A percentile compares a stretch with the other conserved stretches of the same genome.
phyloP scores from a whole-genome alignment of 495 filamentous ascomycete species.

The Polyplosphaeria fusca region DNA sequence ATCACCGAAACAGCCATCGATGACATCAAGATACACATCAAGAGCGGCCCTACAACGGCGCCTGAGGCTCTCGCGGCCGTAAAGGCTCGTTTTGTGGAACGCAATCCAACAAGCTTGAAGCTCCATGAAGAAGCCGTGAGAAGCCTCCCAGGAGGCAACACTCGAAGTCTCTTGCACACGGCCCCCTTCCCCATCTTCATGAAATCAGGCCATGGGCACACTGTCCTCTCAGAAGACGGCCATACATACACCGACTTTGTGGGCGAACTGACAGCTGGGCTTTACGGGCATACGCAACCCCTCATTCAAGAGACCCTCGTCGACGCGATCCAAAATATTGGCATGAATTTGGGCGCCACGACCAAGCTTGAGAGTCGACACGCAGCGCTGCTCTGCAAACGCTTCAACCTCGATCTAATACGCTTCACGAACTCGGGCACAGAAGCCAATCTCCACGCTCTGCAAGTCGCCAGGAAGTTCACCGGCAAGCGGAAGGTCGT shows the following conservation, averaged over 20 bases:
- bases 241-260: conserved; percentile 49
- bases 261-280: conserved; percentile 53
- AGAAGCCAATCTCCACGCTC: conserved; percentile 52
- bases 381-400: conserved; percentile 43
- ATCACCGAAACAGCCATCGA: neutral
- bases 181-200: conserved; percentile 54
- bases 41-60: neutral
- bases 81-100: conserved; percentile 6
- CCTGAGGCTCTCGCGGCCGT: conserved; percentile 14
- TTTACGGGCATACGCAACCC: conserved; percentile 54
- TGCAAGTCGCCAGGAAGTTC: conserved; percentile 44
- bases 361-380: conserved; percentile 43
- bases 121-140: conserved; percentile 29
- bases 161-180: conserved; percentile 55
- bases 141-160: conserved; percentile 60
- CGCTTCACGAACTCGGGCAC: conserved; percentile 55
- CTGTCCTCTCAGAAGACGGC: conserved; percentile 43
- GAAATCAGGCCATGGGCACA: conserved; percentile 42
- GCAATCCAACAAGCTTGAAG: conserved; percentile 14
- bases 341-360: conserved; percentile 46
- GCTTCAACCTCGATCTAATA: conserved; percentile 48
- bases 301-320: conserved; percentile 42
- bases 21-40: conserved; percentile 2
- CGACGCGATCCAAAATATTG: conserved; percentile 37
- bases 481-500: conserved; percentile 47